Evolutionary conservation across 2,329 filamentous ascomycete genomes (phyloP).

Genomic region (Fusarium caatingaense): DNA sequence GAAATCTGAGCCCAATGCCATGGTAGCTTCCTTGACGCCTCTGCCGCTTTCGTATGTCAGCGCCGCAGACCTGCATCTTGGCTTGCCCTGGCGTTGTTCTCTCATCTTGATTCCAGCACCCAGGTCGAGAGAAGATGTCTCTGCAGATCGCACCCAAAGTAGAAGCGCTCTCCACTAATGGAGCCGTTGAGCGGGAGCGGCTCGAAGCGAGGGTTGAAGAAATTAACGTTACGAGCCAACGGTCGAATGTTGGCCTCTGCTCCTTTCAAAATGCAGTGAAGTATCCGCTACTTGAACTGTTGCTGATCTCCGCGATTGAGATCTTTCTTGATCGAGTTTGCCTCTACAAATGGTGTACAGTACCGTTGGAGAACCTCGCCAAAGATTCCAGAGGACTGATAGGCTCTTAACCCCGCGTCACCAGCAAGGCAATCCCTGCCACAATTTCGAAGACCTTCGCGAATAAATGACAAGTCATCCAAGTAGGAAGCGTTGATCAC

Average conservation of each 20-base stretch:
- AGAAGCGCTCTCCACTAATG: neutral
- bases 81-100: neutral
- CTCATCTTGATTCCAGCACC: neutral
- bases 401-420: neutral
- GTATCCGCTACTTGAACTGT: no score
- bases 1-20: neutral
- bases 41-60: no score
- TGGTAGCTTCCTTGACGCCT: neutral
- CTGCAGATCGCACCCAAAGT: neutral
- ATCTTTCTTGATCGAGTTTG: no score
- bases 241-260: no score
- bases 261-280: no score
- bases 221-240: neutral
- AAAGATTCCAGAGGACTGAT: no score
- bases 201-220: neutral
- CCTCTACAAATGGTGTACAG: no score
- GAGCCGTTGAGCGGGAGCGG: neutral
- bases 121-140: neutral
- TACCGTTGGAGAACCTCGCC: no score
- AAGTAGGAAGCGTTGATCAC: neutral
- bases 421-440: neutral
- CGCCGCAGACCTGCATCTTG: neutral
- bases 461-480: neutral
- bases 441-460: neutral
- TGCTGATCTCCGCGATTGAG: no score